Percentiles rank a stretch among this genome's conserved stretches.
Evolutionary conservation across 352 stramenopile species (phyloP).

Genomic region (Globisporangium megalacanthum): DNA sequence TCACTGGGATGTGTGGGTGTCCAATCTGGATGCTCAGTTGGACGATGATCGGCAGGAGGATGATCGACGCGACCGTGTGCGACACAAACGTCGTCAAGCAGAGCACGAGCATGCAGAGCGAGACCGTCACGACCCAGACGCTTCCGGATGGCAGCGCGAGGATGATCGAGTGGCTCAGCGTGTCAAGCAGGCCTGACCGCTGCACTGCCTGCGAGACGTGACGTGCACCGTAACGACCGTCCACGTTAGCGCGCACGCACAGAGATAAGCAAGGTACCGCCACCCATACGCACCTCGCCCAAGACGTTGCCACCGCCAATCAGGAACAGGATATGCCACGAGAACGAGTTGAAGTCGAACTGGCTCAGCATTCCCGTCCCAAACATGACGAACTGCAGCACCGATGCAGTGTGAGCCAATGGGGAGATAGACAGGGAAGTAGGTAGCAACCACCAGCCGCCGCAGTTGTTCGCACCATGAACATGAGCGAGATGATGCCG

Average conservation of each 20-base stretch:
- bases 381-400: conserved; percentile 77
- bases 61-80: conserved; percentile 90
- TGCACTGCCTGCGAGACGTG: conserved; percentile 50
- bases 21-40: conserved; percentile 85
- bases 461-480: conserved; percentile 86
- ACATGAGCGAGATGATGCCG: conserved; percentile 88
- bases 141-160: conserved; percentile 70
- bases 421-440: too few relatives aligned
- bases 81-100: conserved; percentile 91
- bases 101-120: conserved; percentile 83
- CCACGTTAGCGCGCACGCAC: background rate
- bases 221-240: background rate
- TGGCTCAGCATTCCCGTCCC: conserved; percentile 85
- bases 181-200: conserved; percentile 77
- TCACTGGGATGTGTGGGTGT: conserved; percentile 82
- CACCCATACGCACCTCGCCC: conserved; percentile 58
- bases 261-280: background rate
- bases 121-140: conserved; percentile 83
- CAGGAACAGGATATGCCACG: conserved; percentile 92
- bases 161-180: conserved; percentile 79
- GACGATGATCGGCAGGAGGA: conserved; percentile 90
- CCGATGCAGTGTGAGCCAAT: too few relatives aligned
- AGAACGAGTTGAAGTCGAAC: conserved; percentile 93
- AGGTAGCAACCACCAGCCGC: too few relatives aligned
- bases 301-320: conserved; percentile 91